Evolutionary conservation across 2,329 filamentous ascomycete species (phyloP).

Genomic region (Xylariaceae sp.): DNA sequence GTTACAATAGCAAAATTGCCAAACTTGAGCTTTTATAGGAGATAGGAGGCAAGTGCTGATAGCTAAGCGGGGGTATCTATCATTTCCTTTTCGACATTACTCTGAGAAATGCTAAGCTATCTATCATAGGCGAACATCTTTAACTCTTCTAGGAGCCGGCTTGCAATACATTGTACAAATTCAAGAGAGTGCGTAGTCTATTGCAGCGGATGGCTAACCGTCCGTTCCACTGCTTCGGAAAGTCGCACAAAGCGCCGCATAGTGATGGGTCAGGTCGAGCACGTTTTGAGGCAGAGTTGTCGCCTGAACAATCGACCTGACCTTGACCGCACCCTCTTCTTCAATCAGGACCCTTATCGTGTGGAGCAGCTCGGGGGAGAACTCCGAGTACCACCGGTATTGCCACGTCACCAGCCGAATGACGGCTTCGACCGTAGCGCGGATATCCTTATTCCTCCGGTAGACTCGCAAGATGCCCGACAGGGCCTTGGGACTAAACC

Average conservation of each 20-base stretch:
- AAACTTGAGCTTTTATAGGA: no score
- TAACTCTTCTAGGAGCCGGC: no score
- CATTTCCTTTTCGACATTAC: no score
- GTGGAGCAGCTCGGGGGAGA: constrained; percentile 84
- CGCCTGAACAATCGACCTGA: constrained; percentile 93
- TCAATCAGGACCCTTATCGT: constrained; percentile 90
- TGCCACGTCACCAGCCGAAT: constrained; percentile 96
- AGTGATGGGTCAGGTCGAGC: constrained; percentile 91
- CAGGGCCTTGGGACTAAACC: constrained; percentile 91
- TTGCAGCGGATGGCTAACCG: constrained; percentile 54
- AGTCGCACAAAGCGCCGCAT: constrained; percentile 87
- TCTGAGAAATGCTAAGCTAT: no score
- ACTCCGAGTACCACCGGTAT: constrained; percentile 99
- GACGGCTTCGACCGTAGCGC: constrained; percentile 76
- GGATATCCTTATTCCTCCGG: constrained; percentile 70
- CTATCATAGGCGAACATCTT: no score
- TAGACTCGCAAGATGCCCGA: constrained; percentile 76
- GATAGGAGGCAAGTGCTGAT: no score
- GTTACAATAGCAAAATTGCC: no score
- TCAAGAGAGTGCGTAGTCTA: no score
- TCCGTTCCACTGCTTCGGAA: constrained; percentile 94
- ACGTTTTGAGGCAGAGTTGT: constrained; percentile 91
- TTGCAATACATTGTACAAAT: no score
- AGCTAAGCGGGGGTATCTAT: no score
- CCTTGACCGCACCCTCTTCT: constrained; percentile 94